Evolutionary conservation across 805 yeast genomes (phyloP), one percentile per base, ranked within the genome.

Genomic region (Ascoidea asiatica): DNA sequence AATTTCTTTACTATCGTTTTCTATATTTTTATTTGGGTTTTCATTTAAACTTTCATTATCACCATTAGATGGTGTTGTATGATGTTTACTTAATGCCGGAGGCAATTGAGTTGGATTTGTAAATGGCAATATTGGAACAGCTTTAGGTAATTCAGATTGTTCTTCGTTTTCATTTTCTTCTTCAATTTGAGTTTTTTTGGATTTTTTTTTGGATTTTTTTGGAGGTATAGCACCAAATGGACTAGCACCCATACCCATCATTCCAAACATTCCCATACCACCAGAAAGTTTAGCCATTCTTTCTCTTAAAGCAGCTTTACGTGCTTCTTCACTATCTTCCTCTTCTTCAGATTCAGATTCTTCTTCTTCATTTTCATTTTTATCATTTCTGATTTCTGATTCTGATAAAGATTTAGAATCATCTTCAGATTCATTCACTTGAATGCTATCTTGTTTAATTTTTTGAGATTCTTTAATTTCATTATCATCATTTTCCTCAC

Each of bases 1-100:
- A 46, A 53, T 60, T 46, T 60, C 59, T 43, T 57, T 57, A 44
- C 54, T 54, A 15, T 50, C 49, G 2, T 44, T 50, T 40, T 48
- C 51, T 4, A 40, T 48, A 35, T 50, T 50, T 19, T 51, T 55
- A 29, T 42, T 50, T 2, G 54, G 56, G 13, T 41, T 41, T 18
- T 47, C 50, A 39, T 48, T 53, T 7, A 50, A 60, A n/a, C 51
- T 46, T 17, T 46, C 50, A 21, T 50, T 35, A 40, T 39, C 37
- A 18, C 39, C 45, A 19, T 37, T 42, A n/a, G 33, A 19, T 20
- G 41, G 15, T n/a, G 39, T 43, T 37, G 45, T 36, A 13, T 48
- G 50, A 22, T 46, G 43, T n/a, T n/a, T n/a, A n/a, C n/a, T n/a
- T n/a, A n/a, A n/a, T 15, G 20, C 19, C 18, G 48, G 50, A 7